Evolutionary conservation across 352 stramenopile genomes (phyloP), one percentile per base, ranked within the genome.

Genomic region (Aphanomyces astaci): DNA sequence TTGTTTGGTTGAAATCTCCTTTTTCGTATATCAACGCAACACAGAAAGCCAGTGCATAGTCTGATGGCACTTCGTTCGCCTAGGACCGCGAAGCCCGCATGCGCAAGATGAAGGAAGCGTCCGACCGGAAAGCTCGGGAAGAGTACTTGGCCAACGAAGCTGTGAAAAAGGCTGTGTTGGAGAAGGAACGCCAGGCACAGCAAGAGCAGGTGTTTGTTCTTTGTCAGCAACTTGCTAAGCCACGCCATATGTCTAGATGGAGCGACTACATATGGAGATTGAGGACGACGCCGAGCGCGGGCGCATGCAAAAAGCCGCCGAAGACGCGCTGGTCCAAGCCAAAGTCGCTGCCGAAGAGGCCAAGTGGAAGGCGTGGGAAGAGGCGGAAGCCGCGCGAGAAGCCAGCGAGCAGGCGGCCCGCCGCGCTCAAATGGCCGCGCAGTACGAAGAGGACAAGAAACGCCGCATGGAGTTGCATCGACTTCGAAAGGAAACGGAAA

Each of bases 381-480:
- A 78, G 10, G 64, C 66, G 0, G 78, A 91, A 43, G 75, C 77
- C 1, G 63, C 79, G 39, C 81, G 80, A 13, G 79, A 86, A n/a
- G 71, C 71, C 0, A 75, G 84, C 27, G 82, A 81, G 15, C 85
- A 80, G 0, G 55, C 76, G 31, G 56, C 74, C 32, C 63, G 82
- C 1, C 78, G 82, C 17, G 78, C 81, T 2, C 74, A 76, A 4
- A 82, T 83, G 66, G 81, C 79, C 0, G 71, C 85, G 43, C 81
- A 89, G 60, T 88, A 89, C 55, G 79, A 88, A 19, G 72, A 84
- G 36, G 82, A 90, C 63, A 84, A 84, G 22, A 72, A 76, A 28
- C 79, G 79, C 1, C 74, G 81, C 11, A 79, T 89, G 66, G 77
- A 90, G 67, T 84, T 90, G 48, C 82, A 89, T 60, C 75, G 75